These are phyloP conservation scores for Rhodomyrtus psidioides DNA, from an alignment of 441 rosid species.

Conservation along the genomic window DNA sequence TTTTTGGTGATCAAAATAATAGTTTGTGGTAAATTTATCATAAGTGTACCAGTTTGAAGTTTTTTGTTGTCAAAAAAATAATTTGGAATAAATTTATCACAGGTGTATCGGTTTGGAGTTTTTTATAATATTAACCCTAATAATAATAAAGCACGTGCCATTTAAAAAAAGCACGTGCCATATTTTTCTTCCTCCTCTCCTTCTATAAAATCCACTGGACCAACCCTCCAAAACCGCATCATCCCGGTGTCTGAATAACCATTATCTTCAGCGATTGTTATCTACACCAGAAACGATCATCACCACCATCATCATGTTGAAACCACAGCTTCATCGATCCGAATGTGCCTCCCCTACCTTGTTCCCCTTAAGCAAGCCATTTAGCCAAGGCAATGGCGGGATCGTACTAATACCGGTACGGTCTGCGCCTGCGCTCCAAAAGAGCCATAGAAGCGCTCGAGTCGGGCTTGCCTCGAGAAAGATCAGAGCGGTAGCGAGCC, in stretches of 20 bases:
- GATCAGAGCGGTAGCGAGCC: constrained; percentile 8
- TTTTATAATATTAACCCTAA: background rate
- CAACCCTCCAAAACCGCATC: background rate
- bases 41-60: too few species aligned
- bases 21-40: too few species aligned
- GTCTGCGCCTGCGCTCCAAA: background rate
- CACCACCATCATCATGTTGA: background rate
- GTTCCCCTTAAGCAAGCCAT: constrained; percentile 6
- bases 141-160: background rate
- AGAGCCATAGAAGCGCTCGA: background rate
- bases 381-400: constrained; percentile 9
- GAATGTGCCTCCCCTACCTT: background rate
- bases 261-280: background rate
- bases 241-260: background rate
- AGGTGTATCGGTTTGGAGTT: too few species aligned
- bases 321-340: background rate
- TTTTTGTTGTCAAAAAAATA: too few species aligned
- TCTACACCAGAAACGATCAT: background rate
- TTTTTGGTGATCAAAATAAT: too few species aligned
- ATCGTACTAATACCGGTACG: background rate
- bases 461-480: constrained; percentile 1
- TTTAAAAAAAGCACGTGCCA: background rate
- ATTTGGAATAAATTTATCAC: too few species aligned
- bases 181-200: background rate
- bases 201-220: background rate